These are phyloP conservation scores for Trypanosoma theileri DNA, from an alignment of 208 protist genomes.

Conservation along the genomic window DNA sequence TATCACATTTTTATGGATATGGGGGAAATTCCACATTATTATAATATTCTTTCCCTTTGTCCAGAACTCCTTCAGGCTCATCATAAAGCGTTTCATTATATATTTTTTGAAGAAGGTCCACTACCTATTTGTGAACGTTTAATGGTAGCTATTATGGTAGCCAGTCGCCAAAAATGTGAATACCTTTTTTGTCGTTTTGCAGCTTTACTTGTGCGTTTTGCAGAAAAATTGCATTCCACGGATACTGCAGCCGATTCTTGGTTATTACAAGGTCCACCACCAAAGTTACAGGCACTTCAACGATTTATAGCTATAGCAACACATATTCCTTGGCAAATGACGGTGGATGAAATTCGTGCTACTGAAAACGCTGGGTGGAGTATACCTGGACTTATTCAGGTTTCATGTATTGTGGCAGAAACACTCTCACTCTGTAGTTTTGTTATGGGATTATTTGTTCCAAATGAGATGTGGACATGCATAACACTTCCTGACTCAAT, in stretches of 20 bases:
- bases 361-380: constrained; percentile 63
- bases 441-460: constrained; percentile 76
- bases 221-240: constrained; percentile 28
- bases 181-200: constrained; percentile 75
- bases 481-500: constrained; percentile 48
- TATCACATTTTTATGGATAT: constrained; percentile 63
- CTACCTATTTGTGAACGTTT: constrained; percentile 66
- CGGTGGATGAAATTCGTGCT: constrained; percentile 41
- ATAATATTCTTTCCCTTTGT: constrained; percentile 55
- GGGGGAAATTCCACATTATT: constrained; percentile 72
- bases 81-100: constrained; percentile 51
- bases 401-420: constrained; percentile 62
- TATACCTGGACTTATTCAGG: constrained; percentile 78
- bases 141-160: constrained; percentile 83
- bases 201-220: constrained; percentile 61
- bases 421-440: constrained; percentile 74
- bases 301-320: constrained; percentile 73
- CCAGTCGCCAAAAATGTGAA: constrained; percentile 77
- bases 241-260: constrained; percentile 31
- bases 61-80: constrained; percentile 72
- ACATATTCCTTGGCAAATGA: constrained; percentile 78
- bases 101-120: constrained; percentile 81
- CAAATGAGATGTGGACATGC: constrained; percentile 64
- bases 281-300: constrained; percentile 54
- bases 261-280: constrained; percentile 61